Percentiles rank a stretch among this genome's conserved stretches.
These are phyloP conservation scores for Spiraea crenata DNA, from an alignment of 331 rosid species.

Conservation along the genomic window DNA sequence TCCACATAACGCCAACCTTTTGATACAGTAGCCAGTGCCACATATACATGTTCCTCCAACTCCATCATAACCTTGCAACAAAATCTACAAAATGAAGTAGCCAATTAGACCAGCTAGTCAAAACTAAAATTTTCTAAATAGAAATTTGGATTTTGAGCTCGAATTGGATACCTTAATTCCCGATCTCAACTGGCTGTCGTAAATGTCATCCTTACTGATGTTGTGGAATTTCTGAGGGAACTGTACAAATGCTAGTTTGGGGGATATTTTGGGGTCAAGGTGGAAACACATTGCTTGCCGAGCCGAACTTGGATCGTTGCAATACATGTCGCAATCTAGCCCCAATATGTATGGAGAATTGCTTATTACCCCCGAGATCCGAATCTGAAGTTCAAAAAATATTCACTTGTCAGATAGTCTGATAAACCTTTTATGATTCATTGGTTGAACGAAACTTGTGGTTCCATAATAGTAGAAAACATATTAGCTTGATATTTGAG, in stretches of 20 bases:
- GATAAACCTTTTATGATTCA: too few relatives aligned
- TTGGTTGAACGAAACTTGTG: too few relatives aligned
- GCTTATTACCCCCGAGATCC: constrained; percentile 64
- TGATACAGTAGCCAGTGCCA: constrained; percentile 65
- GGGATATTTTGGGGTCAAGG: constrained; percentile 58
- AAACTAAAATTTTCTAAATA: background rate
- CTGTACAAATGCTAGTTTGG: constrained; percentile 69
- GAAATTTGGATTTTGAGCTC: background rate
- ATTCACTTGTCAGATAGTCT: background rate
- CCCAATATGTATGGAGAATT: constrained; percentile 71
- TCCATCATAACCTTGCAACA: constrained; percentile 64
- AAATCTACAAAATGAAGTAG: constrained; percentile 24
- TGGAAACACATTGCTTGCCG: constrained; percentile 75
- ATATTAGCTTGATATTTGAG: background rate
- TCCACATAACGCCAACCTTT: constrained; percentile 51
- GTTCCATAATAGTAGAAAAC: background rate
- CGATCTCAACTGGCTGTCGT: constrained; percentile 63
- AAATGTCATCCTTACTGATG: constrained; percentile 57
- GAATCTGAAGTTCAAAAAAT: constrained; percentile 32
- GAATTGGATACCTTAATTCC: constrained; percentile 24
- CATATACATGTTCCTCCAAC: constrained; percentile 59
- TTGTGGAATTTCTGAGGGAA: constrained; percentile 77
- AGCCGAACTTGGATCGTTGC: constrained; percentile 66
- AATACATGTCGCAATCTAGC: constrained; percentile 81
- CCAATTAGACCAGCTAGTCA: background rate